Evolutionary conservation across 768 basidiomycete genomes (phyloP).

Genomic region (Clitopilus passeckerianus): DNA sequence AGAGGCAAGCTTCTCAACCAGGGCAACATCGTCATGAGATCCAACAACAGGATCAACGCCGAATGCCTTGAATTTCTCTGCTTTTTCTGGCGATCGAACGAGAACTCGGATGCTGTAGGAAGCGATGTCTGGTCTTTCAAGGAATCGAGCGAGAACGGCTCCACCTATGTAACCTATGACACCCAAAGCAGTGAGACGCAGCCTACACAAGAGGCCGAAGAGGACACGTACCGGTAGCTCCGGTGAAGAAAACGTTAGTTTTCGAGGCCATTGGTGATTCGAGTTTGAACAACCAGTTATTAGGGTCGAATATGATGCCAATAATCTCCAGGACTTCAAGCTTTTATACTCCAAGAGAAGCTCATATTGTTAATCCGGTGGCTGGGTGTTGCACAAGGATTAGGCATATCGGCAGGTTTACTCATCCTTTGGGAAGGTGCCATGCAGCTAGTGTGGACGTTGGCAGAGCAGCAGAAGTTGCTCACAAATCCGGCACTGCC

Average conservation of each 20-base stretch:
- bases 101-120: slow-evolving; percentile 32
- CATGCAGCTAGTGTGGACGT: background rate
- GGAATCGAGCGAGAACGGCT: slow-evolving; percentile 36
- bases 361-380: background rate
- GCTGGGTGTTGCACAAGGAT: background rate
- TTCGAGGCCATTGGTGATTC: background rate
- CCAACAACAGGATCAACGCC: slow-evolving; percentile 37
- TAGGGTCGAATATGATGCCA: background rate
- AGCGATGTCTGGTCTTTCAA: slow-evolving; percentile 26
- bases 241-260: slow-evolving; percentile 1
- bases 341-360: background rate
- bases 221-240: background rate
- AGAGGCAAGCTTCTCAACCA: slow-evolving; percentile 39
- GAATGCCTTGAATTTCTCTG: slow-evolving; percentile 31
- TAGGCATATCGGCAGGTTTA: background rate
- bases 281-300: background rate
- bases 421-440: background rate
- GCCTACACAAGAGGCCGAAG: no score
- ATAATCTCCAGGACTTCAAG: no score
- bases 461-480: background rate
- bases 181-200: no score
- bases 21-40: slow-evolving; percentile 34
- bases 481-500: background rate
- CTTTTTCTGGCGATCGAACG: slow-evolving; percentile 9
- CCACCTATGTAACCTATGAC: slow-evolving; percentile 45